A percentile compares a stretch with the other conserved stretches of the same genome.
phyloP scores from a whole-genome alignment of 2,329 filamentous ascomycete genomes.

The Pseudocercospora eumusae region DNA sequence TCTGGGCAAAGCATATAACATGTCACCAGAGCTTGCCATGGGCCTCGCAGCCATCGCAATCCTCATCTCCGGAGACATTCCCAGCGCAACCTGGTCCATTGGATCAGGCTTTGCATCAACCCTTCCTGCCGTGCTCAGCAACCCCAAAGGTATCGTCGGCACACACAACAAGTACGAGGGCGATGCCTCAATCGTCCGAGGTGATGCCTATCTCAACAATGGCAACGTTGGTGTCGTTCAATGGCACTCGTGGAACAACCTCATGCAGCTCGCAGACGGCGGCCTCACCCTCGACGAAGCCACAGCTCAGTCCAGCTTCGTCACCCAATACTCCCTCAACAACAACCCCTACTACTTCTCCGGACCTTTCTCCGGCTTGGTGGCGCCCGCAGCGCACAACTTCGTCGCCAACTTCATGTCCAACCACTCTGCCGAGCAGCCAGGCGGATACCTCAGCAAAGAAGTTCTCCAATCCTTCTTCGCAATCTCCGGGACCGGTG shows the following conservation, averaged over 20 bases:
- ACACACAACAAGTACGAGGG: conserved; percentile 42
- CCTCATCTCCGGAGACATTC: conserved; percentile 6
- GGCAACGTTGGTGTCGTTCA: conserved; percentile 16
- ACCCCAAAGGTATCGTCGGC: conserved; percentile 24
- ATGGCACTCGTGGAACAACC: conserved; percentile 22
- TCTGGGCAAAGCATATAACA: conserved; percentile 30
- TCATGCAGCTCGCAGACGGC: conserved; percentile 17
- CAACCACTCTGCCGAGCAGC: conserved; percentile 32
- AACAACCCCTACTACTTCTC: conserved; percentile 40
- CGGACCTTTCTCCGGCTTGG: conserved; percentile 26
- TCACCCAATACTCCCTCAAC: conserved; percentile 24
- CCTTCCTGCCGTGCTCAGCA: conserved; percentile 11
- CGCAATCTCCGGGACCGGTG: conserved; percentile 28
- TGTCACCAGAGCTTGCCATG: conserved; percentile 26
- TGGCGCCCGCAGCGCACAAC: conserved; percentile 15
- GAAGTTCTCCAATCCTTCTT: conserved; percentile 33
- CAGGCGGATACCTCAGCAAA: conserved; percentile 28
- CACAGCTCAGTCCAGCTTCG: conserved; percentile 5
- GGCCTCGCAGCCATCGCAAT: conserved; percentile 13
- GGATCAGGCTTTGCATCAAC: conserved; percentile 15
- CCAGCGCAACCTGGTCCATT: conserved; percentile 28
- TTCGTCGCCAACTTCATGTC: conserved; percentile 33
- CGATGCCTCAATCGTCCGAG: conserved; percentile 38
- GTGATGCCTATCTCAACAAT: conserved; percentile 34
- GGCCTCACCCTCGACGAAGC: conserved; percentile 22